Conservation (phyloP, 305 asterid genomes). For the Euphrasia arctica region DNA sequence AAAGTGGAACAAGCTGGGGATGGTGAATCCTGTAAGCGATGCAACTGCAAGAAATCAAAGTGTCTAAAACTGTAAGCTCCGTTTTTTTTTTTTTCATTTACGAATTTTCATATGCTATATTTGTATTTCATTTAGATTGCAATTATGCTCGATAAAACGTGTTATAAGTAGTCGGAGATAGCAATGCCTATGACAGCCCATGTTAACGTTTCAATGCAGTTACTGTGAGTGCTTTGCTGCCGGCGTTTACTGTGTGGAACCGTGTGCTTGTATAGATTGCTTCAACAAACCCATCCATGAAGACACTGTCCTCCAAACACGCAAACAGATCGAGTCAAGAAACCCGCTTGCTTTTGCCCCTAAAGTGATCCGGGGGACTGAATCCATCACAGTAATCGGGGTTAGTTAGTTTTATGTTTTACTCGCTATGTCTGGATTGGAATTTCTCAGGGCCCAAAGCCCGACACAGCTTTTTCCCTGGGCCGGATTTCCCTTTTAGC, state of each 20-base stretch:
- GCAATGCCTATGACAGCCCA: background rate
- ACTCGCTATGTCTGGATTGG: background rate
- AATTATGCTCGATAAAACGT: background rate
- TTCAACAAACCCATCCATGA: constrained; percentile 93
- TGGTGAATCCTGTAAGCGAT: constrained; percentile 78
- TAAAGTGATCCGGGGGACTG: constrained; percentile 74
- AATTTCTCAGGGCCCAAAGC: background rate
- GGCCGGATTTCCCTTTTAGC: no score
- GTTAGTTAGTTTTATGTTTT: constrained; percentile 31
- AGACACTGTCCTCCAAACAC: constrained; percentile 91
- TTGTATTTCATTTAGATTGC: background rate
- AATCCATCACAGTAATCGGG: constrained; percentile 53
- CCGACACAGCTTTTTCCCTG: no score
- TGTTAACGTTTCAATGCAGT: constrained; percentile 41
- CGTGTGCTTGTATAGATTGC: constrained; percentile 91
- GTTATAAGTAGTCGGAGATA: background rate
- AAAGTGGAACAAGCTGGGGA: constrained; percentile 57
- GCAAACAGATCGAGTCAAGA: constrained; percentile 92
- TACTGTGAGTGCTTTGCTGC: constrained; percentile 99
- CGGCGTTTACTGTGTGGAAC: constrained; percentile 96
- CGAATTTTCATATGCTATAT: background rate
- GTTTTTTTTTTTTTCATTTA: background rate
- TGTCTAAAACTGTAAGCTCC: constrained; percentile 93
- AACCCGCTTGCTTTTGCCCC: constrained; percentile 99
- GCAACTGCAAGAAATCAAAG: constrained; percentile 96